phyloP scores from a whole-genome alignment of 768 basidiomycete genomes.

The Phaeotremella skinneri region DNA sequence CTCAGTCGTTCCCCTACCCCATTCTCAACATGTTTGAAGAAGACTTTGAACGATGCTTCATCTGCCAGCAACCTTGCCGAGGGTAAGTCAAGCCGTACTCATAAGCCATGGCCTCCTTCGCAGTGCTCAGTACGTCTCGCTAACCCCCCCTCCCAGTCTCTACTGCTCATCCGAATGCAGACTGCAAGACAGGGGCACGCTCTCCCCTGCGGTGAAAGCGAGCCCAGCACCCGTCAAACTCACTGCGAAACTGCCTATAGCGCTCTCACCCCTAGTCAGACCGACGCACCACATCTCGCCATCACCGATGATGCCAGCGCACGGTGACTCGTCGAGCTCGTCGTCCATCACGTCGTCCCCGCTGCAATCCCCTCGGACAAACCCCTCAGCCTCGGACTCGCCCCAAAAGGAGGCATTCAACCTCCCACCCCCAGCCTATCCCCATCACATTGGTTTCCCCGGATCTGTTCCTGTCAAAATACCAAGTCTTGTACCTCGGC shows the following conservation, averaged over 20 bases:
- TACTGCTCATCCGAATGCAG: conserved; percentile 46
- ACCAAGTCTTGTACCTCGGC: conserved; percentile 24
- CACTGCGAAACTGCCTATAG: conserved; percentile 32
- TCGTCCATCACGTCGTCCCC: conserved; percentile 38
- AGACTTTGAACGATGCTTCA: conserved; percentile 42
- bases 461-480: conserved; percentile 47
- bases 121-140: background rate
- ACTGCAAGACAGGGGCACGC: conserved; percentile 35
- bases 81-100: too few species aligned
- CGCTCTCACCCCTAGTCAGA: conserved; percentile 33
- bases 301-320: conserved; percentile 31
- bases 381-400: conserved; percentile 31
- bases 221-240: conserved; percentile 25
- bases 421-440: conserved; percentile 48
- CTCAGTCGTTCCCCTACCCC: background rate
- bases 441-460: conserved; percentile 20
- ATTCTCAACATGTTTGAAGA: conserved; percentile 44
- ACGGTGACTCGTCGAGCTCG: conserved; percentile 22
- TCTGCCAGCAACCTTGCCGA: conserved; percentile 38
- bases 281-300: conserved; percentile 23
- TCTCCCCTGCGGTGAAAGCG: conserved; percentile 19
- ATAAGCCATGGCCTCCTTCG: too few species aligned
- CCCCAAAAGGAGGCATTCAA: conserved; percentile 46
- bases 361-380: conserved; percentile 38
- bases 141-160: conserved; percentile 18